phyloP scores from a whole-genome alignment of 306 rosid genomes.

The Cicer judaicum region DNA sequence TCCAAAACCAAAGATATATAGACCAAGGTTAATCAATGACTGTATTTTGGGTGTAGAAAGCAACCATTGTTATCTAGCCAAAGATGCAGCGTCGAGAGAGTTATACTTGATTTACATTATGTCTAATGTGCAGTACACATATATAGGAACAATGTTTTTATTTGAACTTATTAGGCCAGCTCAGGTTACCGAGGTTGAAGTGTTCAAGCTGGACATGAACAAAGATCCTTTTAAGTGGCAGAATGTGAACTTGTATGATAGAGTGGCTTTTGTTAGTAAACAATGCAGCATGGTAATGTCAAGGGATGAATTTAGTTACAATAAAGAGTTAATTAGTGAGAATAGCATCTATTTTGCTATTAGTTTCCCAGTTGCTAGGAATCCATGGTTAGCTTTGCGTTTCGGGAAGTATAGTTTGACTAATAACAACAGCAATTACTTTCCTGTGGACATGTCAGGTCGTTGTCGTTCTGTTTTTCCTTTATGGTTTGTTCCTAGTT shows the following conservation, averaged over 20 bases:
- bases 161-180: neutral
- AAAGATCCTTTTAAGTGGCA: neutral
- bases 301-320: neutral
- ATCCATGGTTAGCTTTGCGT: neutral
- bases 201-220: neutral
- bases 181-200: neutral
- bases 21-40: neutral
- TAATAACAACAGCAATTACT: neutral
- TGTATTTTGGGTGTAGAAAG: too few relatives aligned
- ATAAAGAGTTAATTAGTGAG: neutral
- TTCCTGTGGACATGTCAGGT: neutral
- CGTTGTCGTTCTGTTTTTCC: neutral
- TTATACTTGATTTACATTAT: neutral
- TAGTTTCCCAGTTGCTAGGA: neutral
- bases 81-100: neutral
- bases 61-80: neutral
- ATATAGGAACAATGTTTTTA: neutral
- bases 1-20: neutral
- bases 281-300: neutral
- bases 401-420: neutral
- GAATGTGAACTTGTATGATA: neutral
- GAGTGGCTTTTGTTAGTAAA: neutral
- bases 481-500: neutral
- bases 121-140: too few relatives aligned
- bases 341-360: neutral